Evolutionary conservation across 2,329 filamentous ascomycete species (phyloP), one percentile per base, ranked within the genome.

Genomic region (Xylaria arbuscula): DNA sequence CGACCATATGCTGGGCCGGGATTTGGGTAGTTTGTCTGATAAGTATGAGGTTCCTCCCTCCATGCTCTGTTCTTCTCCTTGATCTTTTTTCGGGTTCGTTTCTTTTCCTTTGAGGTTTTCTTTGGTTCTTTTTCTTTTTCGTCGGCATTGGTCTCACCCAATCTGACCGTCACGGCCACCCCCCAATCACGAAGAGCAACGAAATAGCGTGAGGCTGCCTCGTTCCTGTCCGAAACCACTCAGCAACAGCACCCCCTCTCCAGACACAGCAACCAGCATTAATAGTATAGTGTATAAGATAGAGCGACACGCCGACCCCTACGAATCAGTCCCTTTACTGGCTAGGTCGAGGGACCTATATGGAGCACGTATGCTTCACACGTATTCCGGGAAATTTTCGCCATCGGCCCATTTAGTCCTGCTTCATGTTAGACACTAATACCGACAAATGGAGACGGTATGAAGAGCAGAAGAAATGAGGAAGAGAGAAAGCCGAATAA

Each of bases 351-450:
- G 32, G 47, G 45, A 38, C 24, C n/a, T 47, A 63, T 51, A 53
- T 61, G 56, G 17, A 51, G 51, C 17, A 42, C 8, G 13, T 53
- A 8, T 40, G 13, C 40, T 36, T 69, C 24, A 66, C 42, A 72
- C 87, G 89, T 91, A 88, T 85, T 87, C 91, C 36, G 89, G 89
- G 19, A 77, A 72, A 28, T 74, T 72, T 19, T 42, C 63, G 32
- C 75, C 76, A 62, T 78, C 75, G 2, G 72, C 74, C 76, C 76
- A 78, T 69, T 71, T 75, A 32, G 72, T 76, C 34, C 76, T 78
- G 10, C 55, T 34, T 45, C 32, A 62, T 56, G 62, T 75, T 54
- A 75, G 70, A 8, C 34, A 56, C 40, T 28, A 42, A 9, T 63
- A 17, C n/a, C 32, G 13, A 36, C 8, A 36, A n/a, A 62, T 47